Evolutionary conservation across 2,329 filamentous ascomycete species (phyloP).

Genomic region (Dothiorella sarmentorum): DNA sequence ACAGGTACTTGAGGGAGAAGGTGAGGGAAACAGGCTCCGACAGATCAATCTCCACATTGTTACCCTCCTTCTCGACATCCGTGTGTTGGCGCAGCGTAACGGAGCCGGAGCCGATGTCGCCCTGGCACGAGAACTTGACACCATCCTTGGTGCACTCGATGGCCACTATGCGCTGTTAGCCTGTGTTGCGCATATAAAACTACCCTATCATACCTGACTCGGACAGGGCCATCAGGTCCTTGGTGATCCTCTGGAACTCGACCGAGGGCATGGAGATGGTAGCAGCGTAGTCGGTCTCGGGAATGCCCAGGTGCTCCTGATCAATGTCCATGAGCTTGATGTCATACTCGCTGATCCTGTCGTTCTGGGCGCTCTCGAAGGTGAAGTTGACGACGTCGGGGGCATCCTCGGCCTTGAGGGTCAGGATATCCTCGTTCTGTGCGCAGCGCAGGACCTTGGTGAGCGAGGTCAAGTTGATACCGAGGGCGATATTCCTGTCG

Average conservation of each 20-base stretch:
- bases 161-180: constrained; percentile 60
- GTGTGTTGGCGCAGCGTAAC: constrained; percentile 87
- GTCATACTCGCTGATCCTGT: constrained; percentile 97
- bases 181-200: background rate
- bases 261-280: constrained; percentile 82
- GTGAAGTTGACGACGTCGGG: constrained; percentile 93
- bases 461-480: constrained; percentile 92
- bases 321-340: constrained; percentile 99
- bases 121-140: constrained; percentile 88
- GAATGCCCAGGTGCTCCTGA: constrained; percentile 97
- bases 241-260: constrained; percentile 94
- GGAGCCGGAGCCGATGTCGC: constrained; percentile 93
- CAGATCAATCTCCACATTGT: constrained; percentile 84
- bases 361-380: constrained; percentile 85
- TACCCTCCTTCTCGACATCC: constrained; percentile 82
- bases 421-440: constrained; percentile 90
- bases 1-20: constrained; percentile 98
- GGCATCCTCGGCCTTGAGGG: constrained; percentile 94
- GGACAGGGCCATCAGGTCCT: constrained; percentile 85
- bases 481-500: constrained; percentile 97
- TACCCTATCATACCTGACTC: constrained; percentile 72
- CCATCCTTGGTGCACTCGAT: constrained; percentile 98
- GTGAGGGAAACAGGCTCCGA: constrained; percentile 90
- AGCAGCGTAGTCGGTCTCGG: constrained; percentile 96
- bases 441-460: constrained; percentile 96